Evolutionary conservation across 192 early-diverging fungal species (phyloP), one percentile per base, ranked within the genome.

Genomic region (Podila epigama): DNA sequence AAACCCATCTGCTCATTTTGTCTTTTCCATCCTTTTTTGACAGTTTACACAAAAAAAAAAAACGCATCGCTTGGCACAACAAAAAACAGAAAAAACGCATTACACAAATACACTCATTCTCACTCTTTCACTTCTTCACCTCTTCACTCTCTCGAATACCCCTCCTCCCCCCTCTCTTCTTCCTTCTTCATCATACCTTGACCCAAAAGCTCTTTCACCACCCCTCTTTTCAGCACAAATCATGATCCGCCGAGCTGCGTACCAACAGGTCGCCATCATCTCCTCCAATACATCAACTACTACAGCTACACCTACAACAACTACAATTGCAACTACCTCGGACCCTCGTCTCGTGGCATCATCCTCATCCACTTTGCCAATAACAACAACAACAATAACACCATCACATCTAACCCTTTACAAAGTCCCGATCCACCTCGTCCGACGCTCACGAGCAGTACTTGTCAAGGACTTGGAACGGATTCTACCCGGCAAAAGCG

Each of bases 201-300:
- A n/a, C n/a, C n/a, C n/a, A 27, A 10, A 33, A 29, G 5, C 32
- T 33, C 32, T 36, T 57, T 57, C 32, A 42, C 22, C 34, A 29
- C 63, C n/a, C 35, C 33, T 41, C 34, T 22, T 41, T 51, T 27
- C 9, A 28, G 15, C 22, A 20, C 37, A 18, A 35, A 60, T 3
- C 20, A 75, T 75, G 71, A 68, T 75, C 58, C 71, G 71, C 28
- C 58, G 60, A 13, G 65, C 64, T 39, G 64, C 71, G 11, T 75
- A 66, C 44, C 58, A 75, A 34, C 34, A 60, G 39, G 54, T 75
- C 33, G 8, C 62, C 7, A 42, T 75, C 4, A 25, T 67, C 27
- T 41, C 33, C 28, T 2, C 51, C 5, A 5, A 37, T 5, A 3
- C 61, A 13, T 22, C 48, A 0, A 12, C 27, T 13, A n/a, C 3